Conservation (phyloP, 140 eudicot species). For the Stevia rebaudiana region DNA sequence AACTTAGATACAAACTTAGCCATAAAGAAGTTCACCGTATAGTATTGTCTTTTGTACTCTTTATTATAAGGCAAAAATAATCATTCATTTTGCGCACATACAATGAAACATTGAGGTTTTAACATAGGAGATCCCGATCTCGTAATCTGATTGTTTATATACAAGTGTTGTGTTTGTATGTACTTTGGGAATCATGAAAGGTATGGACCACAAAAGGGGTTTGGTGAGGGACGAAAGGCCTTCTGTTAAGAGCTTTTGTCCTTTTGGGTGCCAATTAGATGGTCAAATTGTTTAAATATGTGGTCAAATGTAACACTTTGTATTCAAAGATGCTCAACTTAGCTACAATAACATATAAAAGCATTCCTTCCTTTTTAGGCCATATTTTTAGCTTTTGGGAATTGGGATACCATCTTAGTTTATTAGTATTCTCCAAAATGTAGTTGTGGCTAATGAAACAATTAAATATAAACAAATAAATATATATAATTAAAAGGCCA, state of each 20-base stretch:
- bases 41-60: background rate
- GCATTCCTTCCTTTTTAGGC: background rate
- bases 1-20: background rate
- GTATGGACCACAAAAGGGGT: constrained; percentile 28
- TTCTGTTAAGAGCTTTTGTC: constrained; percentile 29
- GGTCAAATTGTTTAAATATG: constrained; percentile 21
- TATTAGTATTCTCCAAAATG: background rate
- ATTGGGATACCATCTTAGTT: background rate
- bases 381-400: background rate
- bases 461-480: background rate
- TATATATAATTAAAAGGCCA: background rate
- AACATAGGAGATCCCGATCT: background rate
- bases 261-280: constrained; percentile 26
- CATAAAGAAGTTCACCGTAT: background rate
- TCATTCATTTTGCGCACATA: background rate
- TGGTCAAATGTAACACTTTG: constrained; percentile 33
- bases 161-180: constrained; percentile 15
- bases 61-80: background rate
- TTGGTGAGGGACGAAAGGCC: constrained; percentile 23
- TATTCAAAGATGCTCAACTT: constrained; percentile 34
- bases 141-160: background rate
- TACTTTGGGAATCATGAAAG: constrained; percentile 25
- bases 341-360: constrained; percentile 3
- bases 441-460: background rate
- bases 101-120: background rate